A percentile compares a stretch with the other conserved stretches of the same genome.
These are phyloP conservation scores for Prunus persica DNA, from an alignment of 306 rosid genomes.

Conservation along the genomic window Prunus_persica_NCBIv2 NC_034015.1:8360501-8361000, in stretches of 20 bases:
- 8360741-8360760: neutral
- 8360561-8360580: neutral
- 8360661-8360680: neutral
- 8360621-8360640: conserved; percentile 1
- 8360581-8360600: neutral
- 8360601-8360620: neutral
- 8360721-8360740: neutral
- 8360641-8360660: neutral
- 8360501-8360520: neutral
- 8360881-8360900: conserved; percentile 71
- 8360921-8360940: conserved; percentile 84
- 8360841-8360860: conserved; percentile 86
- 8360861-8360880: conserved; percentile 88
- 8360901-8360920: conserved; percentile 63
- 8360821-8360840: conserved; percentile 75
- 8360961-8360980: conserved; percentile 62
- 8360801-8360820: conserved; percentile 80
- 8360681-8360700: neutral
- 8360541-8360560: neutral
- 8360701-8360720: neutral
- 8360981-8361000: conserved; percentile 25
- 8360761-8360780: neutral
- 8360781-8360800: conserved; percentile 84
- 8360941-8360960: conserved; percentile 70
- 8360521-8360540: neutral